These are phyloP conservation scores for Fusarium nanum DNA, from an alignment of 2,329 filamentous ascomycete genomes.

Conservation along the genomic window DNA sequence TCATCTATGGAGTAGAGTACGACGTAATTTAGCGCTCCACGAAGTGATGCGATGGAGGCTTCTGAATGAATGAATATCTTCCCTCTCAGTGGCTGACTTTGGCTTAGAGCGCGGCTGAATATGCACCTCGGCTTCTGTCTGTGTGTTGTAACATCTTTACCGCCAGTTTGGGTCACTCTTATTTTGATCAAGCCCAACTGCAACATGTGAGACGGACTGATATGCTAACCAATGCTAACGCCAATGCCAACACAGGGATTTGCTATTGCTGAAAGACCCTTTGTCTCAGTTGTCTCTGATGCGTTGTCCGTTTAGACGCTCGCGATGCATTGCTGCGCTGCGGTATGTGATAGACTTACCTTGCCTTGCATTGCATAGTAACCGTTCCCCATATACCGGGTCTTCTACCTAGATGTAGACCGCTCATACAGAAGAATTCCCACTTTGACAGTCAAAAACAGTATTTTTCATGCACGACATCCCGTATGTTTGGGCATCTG, in stretches of 20 bases:
- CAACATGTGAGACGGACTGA: slow-evolving; percentile 15
- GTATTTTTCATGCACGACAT: slow-evolving; percentile 42
- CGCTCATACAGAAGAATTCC: slow-evolving; percentile 16
- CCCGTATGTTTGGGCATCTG: slow-evolving; percentile 36
- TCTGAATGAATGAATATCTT: neutral
- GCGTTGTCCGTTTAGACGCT: slow-evolving; percentile 17
- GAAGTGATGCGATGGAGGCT: neutral
- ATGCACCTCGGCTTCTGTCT: slow-evolving; percentile 12
- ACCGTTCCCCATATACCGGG: slow-evolving; percentile 21
- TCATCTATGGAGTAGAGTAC: slow-evolving; percentile 5
- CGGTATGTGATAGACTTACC: slow-evolving; percentile 12
- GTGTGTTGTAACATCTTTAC: slow-evolving; percentile 25
- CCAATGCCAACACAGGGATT: slow-evolving; percentile 1
- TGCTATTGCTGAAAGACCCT: slow-evolving; percentile 8
- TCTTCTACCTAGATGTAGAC: slow-evolving; percentile 7
- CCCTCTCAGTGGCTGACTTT: neutral
- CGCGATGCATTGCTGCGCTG: neutral
- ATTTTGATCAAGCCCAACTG: slow-evolving; percentile 16
- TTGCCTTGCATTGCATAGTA: slow-evolving; percentile 1
- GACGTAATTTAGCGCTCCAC: neutral
- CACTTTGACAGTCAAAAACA: slow-evolving; percentile 10
- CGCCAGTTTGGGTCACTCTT: slow-evolving; percentile 36
- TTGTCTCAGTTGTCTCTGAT: slow-evolving; percentile 5
- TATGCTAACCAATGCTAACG: neutral
- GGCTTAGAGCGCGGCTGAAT: neutral